Evolutionary conservation across 768 basidiomycete genomes (phyloP).

Genomic region (Stropharia rugosoannulata): DNA sequence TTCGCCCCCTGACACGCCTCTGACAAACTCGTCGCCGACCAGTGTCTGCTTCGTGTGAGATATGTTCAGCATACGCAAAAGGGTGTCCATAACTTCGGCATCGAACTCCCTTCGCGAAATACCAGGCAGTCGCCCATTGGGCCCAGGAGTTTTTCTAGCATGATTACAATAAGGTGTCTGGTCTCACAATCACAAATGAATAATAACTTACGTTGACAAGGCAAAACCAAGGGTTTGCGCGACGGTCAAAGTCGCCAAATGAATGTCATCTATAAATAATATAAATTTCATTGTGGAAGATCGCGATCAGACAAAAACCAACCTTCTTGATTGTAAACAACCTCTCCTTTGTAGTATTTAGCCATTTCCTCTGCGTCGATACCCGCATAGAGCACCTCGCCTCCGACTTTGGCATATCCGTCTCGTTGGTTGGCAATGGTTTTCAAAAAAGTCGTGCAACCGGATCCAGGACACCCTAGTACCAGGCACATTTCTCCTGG

Average conservation of each 20-base stretch:
- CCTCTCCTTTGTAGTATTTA: slow-evolving; percentile 76
- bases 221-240: slow-evolving; percentile 75
- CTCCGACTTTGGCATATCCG: slow-evolving; percentile 61
- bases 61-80: slow-evolving; percentile 82
- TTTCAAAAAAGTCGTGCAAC: slow-evolving; percentile 87
- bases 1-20: slow-evolving; percentile 79
- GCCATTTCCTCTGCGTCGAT: slow-evolving; percentile 75
- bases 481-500: slow-evolving; percentile 88
- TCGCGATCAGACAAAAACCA: neutral
- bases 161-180: neutral
- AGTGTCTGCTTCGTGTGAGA: slow-evolving; percentile 76
- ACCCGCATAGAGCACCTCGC: slow-evolving; percentile 82
- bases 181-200: neutral
- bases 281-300: neutral
- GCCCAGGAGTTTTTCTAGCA: slow-evolving; percentile 64
- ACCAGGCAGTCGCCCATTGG: slow-evolving; percentile 69
- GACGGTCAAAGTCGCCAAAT: slow-evolving; percentile 81
- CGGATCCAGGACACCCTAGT: slow-evolving; percentile 79
- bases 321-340: slow-evolving; percentile 80
- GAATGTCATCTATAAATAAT: slow-evolving; percentile 62
- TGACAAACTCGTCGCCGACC: slow-evolving; percentile 86
- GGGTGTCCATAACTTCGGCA: slow-evolving; percentile 53
- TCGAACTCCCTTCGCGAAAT: slow-evolving; percentile 60
- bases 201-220: slow-evolving; percentile 49
- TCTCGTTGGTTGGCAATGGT: slow-evolving; percentile 74